Conservation (phyloP, 2,329 filamentous ascomycete species). For the Sclerotinia nivalis region DNA sequence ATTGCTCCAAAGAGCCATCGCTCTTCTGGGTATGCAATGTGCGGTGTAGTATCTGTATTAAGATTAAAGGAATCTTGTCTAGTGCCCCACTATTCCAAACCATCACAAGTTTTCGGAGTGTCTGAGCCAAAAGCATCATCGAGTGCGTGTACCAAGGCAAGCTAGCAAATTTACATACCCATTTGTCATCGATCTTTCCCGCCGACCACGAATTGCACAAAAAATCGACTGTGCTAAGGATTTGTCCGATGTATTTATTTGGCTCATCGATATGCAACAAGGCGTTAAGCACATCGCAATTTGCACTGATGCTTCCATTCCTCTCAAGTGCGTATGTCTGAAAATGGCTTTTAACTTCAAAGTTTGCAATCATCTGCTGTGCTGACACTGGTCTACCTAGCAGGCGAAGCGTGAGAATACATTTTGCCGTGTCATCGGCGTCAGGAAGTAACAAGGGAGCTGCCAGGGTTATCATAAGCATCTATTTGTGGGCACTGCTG, state of each 20-base stretch:
- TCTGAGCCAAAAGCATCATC: conserved; percentile 3
- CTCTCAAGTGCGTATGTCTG: conserved; percentile 15
- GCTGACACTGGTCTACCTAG: background rate
- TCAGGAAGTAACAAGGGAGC: conserved; percentile 2
- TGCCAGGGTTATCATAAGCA: background rate
- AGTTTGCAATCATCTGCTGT: conserved; percentile 1
- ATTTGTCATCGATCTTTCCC: conserved; percentile 6
- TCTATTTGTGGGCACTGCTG: background rate
- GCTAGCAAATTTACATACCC: background rate
- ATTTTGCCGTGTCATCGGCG: conserved; percentile 18
- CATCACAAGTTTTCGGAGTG: background rate
- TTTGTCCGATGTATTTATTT: background rate
- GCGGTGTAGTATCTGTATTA: conserved; percentile 1
- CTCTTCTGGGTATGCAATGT: background rate
- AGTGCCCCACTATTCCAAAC: background rate
- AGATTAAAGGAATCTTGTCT: background rate
- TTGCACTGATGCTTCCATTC: conserved; percentile 13
- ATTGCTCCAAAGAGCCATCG: conserved; percentile 9
- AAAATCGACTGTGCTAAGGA: background rate
- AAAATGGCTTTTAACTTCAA: conserved; percentile 14
- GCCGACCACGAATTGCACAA: background rate
- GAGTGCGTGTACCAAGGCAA: background rate
- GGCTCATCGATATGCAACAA: background rate
- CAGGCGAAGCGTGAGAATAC: background rate
- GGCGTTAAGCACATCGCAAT: conserved; percentile 12